These are phyloP conservation scores for Podila epigama DNA, from an alignment of 192 early-diverging fungal genomes.

Conservation along the genomic window DNA sequence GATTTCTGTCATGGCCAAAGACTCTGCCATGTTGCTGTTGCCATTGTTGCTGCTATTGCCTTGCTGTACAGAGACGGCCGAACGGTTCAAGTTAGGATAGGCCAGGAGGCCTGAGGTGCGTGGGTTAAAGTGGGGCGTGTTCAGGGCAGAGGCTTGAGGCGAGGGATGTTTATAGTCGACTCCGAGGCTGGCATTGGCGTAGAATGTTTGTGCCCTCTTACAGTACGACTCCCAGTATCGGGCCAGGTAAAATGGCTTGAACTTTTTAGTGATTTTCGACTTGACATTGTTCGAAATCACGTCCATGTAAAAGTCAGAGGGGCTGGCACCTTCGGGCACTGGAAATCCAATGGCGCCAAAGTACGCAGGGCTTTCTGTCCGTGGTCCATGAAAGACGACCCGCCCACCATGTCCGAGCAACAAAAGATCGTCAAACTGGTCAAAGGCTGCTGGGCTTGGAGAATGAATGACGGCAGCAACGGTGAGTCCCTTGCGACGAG, in stretches of 20 bases:
- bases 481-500: slow-evolving; percentile 62
- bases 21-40: slow-evolving; percentile 5
- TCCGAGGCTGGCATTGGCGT: slow-evolving; percentile 9
- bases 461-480: slow-evolving; percentile 81
- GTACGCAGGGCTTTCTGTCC: slow-evolving; percentile 54
- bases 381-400: slow-evolving; percentile 69
- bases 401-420: slow-evolving; percentile 75
- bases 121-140: slow-evolving; percentile 10
- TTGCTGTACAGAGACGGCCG: slow-evolving; percentile 22
- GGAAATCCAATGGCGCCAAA: slow-evolving; percentile 61
- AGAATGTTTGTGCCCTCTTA: slow-evolving; percentile 23
- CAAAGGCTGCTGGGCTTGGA: slow-evolving; percentile 67
- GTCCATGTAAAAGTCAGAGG: slow-evolving; percentile 74
- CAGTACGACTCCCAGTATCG: slow-evolving; percentile 58
- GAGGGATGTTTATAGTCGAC: slow-evolving; percentile 40
- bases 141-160: slow-evolving; percentile 31
- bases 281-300: slow-evolving; percentile 64
- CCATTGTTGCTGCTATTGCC: neutral
- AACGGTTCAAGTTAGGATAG: slow-evolving; percentile 18
- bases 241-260: slow-evolving; percentile 53
- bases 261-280: slow-evolving; percentile 38
- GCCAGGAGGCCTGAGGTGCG: slow-evolving; percentile 1
- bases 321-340: slow-evolving; percentile 44
- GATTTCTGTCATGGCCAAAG: slow-evolving; percentile 25
- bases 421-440: slow-evolving; percentile 75